Base-by-base conservation (phyloP, 148 eudicot genomes). In the Fallopia convolvulus region DNA sequence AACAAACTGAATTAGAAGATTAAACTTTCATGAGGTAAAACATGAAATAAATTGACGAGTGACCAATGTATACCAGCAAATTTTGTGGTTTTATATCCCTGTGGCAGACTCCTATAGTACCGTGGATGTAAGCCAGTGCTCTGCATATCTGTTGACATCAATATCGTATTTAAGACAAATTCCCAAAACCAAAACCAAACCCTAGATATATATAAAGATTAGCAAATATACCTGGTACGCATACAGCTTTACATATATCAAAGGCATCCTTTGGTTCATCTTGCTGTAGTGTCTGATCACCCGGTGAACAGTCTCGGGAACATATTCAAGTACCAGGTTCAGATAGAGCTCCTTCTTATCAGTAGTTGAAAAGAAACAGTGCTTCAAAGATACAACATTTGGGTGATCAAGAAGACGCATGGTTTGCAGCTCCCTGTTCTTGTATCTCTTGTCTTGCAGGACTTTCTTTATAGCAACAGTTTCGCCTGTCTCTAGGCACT, bases 381-480 rank as follows among this genome's bases (percentile, higher is more conserved):
- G 97, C 80, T 87, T 92, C 82, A 90, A 75, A 40, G 85, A 81
- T 39, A 88, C 88, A 23, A 92, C 89, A 73, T 90, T 92, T n/a
- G 97, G 91, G 74, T 92, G 97, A 75, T 92, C 94, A 11, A 92
- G 81, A 49, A 88, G 86, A 70, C 91, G 90, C 91, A 92, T 87
- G 8, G 90, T 90, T 83, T 92, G 97, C 76, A 90, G 84, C 83
- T 92, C 94, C 75, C 97, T 79, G 81, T 92, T 92, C 85, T 92
- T 92, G 88, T 92, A 92, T 75, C 97, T 79, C 88, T 92, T 92
- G 83, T 92, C 97, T 58, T 90, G 92, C 70, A 90, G 90, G 76
- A 88, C 92, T 81, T 92, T 92, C 79, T 91, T 91, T 12, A 91
- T 89, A 10, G 92, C 92, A 23, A 89, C 90, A 71, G 91, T 86